Base-by-base conservation (phyloP, 2,329 filamentous ascomycete genomes). In the Venturia oleaginea region DNA sequence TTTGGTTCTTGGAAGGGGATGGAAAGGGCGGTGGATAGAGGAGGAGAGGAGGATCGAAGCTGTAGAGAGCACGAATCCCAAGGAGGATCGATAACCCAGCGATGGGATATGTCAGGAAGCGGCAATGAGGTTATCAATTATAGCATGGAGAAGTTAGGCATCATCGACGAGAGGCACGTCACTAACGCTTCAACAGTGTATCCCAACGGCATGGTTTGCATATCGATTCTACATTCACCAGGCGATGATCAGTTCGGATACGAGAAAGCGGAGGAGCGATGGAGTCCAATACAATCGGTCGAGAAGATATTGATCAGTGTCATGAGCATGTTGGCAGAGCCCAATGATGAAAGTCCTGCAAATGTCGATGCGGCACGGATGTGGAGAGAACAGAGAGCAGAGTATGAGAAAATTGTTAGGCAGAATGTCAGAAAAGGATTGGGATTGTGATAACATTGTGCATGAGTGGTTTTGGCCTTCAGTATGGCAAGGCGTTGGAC, bases 181-280 rank as follows among this genome's bases (percentile, higher is more conserved):
- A 22, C 51, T 57, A 34, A 57, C 5, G 8, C 13, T 3, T 32
- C 11, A 15, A 46, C 55, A 96, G 92, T 97, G 62, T 97, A 97
- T 75, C 84, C 89, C 19, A 93, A 89, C 74, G 93, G 93, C 68
- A 84, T 93, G 22, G 94, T 97, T 70, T 97, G 93, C 80, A 97
- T 97, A 72, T 96, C 91, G n/a, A 97, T 97, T 79, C 86, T 97
- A 2, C 93, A 97, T 77, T 89, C 93, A 3, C 93, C 93, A 2
- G 93, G 94, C 71, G 93, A 97, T 78, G 93, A 97, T 77, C 94
- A 94, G 64, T 97, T 97, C 79, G 92, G 96, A 80, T 97, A 97
- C 83, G 93, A 97, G 77, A 90, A 93, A 71, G 93, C 94, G 8
- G 92, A 89, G 1, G 94, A 97, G 80, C 87, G 93, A 68, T 97